These are phyloP conservation scores for Cladosporium oxysporum DNA, from an alignment of 2,329 filamentous ascomycete genomes.

Conservation along the genomic window DNA sequence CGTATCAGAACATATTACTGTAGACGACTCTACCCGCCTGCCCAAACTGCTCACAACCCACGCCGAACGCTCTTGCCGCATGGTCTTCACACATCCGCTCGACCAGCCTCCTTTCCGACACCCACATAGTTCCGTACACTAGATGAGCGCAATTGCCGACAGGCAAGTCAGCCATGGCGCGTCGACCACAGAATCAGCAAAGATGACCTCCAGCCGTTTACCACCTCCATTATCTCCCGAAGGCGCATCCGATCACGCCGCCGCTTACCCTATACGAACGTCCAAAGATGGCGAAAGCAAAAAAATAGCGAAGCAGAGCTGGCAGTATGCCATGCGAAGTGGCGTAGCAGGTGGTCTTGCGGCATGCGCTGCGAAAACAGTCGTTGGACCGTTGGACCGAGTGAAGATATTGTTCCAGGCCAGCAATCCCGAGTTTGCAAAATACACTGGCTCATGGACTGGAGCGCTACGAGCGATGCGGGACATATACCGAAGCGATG, in stretches of 20 bases:
- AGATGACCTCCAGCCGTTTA: conserved; percentile 33
- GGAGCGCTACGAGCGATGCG: conserved; percentile 80
- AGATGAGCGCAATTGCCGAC: conserved; percentile 31
- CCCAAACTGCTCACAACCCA: background rate
- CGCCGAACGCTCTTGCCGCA: conserved; percentile 3
- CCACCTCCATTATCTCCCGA: conserved; percentile 15
- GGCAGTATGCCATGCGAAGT: conserved; percentile 81
- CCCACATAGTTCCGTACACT: conserved; percentile 18
- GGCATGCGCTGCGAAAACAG: conserved; percentile 90
- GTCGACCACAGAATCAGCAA: conserved; percentile 39
- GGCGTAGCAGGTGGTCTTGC: conserved; percentile 86
- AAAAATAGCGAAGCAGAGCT: conserved; percentile 68
- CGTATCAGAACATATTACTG: background rate
- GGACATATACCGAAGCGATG: conserved; percentile 78
- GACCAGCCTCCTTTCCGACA: conserved; percentile 1
- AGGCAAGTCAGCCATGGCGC: conserved; percentile 33
- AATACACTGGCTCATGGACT: conserved; percentile 87
- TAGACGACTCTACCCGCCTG: background rate
- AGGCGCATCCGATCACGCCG: conserved; percentile 23
- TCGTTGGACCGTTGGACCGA: conserved; percentile 92
- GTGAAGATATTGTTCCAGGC: conserved; percentile 99
- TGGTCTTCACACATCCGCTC: conserved; percentile 7
- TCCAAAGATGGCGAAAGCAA: conserved; percentile 44
- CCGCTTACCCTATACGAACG: conserved; percentile 20
- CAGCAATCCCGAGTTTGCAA: conserved; percentile 88